Conservation (phyloP, 805 yeast species). For the Candida chauliodis region DNA sequence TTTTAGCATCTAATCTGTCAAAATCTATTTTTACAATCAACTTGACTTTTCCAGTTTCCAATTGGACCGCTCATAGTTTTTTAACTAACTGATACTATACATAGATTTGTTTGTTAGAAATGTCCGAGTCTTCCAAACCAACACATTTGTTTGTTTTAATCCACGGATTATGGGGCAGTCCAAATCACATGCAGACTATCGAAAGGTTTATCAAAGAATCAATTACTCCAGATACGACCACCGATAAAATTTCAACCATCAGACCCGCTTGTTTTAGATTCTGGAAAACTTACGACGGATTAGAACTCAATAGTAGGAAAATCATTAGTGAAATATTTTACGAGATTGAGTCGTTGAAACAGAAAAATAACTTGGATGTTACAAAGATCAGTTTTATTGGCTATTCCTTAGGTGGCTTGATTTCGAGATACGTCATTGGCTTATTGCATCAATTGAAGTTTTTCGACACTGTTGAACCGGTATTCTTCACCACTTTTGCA, state of each 20-base stretch:
- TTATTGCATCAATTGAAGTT: conserved; percentile 29
- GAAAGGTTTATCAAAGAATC: conserved; percentile 29
- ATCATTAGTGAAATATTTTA: conserved; percentile 35
- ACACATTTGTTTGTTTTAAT: conserved; percentile 38
- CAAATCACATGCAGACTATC: conserved; percentile 37
- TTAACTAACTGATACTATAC: too few relatives aligned
- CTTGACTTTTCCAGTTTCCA: not conserved
- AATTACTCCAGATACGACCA: conserved; percentile 15
- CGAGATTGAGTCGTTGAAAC: conserved; percentile 36
- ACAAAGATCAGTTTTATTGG: conserved; percentile 77
- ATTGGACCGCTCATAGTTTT: too few relatives aligned
- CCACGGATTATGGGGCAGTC: conserved; percentile 45
- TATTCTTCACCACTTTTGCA: conserved; percentile 40
- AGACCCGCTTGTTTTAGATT: conserved; percentile 39
- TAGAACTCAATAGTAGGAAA: conserved; percentile 31
- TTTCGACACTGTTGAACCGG: conserved; percentile 33
- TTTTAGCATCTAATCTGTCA: not conserved
- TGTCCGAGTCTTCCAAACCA: conserved; percentile 2
- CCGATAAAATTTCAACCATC: conserved; percentile 30
- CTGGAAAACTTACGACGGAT: conserved; percentile 45
- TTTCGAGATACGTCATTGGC: conserved; percentile 80
- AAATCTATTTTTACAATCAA: not conserved
- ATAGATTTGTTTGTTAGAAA: too few relatives aligned
- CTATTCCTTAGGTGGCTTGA: conserved; percentile 85
- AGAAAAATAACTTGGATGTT: conserved; percentile 35